Base-by-base conservation (phyloP, 2,329 filamentous ascomycete species). In the Lecanicillium sp. region DNA sequence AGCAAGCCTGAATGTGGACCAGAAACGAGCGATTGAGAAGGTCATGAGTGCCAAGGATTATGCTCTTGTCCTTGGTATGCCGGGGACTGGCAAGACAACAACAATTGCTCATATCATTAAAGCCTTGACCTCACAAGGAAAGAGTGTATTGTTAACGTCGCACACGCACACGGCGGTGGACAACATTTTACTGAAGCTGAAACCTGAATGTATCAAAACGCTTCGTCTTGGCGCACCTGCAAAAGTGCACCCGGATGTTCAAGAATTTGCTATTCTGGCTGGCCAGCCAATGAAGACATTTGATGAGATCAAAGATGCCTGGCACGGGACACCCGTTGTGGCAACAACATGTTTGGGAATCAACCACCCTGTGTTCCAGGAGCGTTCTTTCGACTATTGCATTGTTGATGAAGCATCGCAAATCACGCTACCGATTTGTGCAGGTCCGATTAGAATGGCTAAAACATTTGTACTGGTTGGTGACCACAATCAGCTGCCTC, bases 341-440 rank as follows among this genome's bases (percentile, higher is more conserved):
- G 92, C 90, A 4, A 96, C 92, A 1, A 97, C 92, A 1, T 98
- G 92, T 55, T 73, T 98, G 18, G 87, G 89, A 3, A 86, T 96
- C 56, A 90, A 84, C 49, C 92, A 98, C 57, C 74, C 81, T 3
- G 67, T 98, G 8, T 97, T 98, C 63, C 83, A 77, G 41, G 84
- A 90, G 54, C 83, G 92, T 4, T 79, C 82, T 1, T 98, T 98
- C 50, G 92, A 98, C 61, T 97, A 96, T 56, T 98, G 92, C 55
- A 97, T 98, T 46, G 90, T 98, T 4, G 92, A 98, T 49, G 92
- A 98, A 61, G 92, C 92, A 1, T 96, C 89, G 3, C 92, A 98
- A 54, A 97, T 98, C 56, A 98, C 92, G 0, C 68, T 98, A 15
- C 92, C 92, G 0, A 90, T 96, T 15, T 97, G 92, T 48, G 69